Percentiles rank a stretch among this genome's conserved stretches.
phyloP scores from a whole-genome alignment of 2,329 filamentous ascomycete species.

The Nemania sp. region DNA sequence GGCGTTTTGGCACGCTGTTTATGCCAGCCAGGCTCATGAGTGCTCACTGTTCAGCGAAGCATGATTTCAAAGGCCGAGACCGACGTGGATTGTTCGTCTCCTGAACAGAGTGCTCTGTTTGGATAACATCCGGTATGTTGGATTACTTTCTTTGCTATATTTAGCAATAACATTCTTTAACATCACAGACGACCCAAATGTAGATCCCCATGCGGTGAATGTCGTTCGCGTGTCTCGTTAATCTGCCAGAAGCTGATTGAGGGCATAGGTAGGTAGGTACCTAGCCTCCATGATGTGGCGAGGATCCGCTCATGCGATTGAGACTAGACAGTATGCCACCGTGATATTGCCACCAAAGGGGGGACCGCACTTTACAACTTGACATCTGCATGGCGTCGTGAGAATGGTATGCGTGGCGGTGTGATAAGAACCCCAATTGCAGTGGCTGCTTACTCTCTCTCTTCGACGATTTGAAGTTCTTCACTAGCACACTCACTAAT shows the following conservation, averaged over 20 bases:
- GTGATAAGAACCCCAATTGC: slow-evolving; percentile 42
- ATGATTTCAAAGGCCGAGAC: slow-evolving; percentile 42
- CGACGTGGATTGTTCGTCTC: slow-evolving; percentile 47
- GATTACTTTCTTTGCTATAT: slow-evolving; percentile 48
- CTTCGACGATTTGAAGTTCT: slow-evolving; percentile 40
- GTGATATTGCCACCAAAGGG: slow-evolving; percentile 50
- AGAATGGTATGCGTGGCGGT: slow-evolving; percentile 38
- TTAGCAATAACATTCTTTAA: too few relatives aligned
- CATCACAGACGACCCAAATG: too few relatives aligned
- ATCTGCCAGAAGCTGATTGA: slow-evolving; percentile 48
- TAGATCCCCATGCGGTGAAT: too few relatives aligned
- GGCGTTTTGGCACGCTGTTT: slow-evolving; percentile 49
- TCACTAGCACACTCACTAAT: slow-evolving; percentile 35
- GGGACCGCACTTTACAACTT: slow-evolving; percentile 50
- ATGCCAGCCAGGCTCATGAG: slow-evolving; percentile 41
- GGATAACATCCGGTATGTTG: too few relatives aligned
- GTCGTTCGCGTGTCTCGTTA: slow-evolving; percentile 47
- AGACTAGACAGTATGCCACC: slow-evolving; percentile 42
- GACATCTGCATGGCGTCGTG: slow-evolving; percentile 45
- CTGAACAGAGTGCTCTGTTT: slow-evolving; percentile 46
- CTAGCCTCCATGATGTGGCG: slow-evolving; percentile 42
- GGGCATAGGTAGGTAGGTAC: too few relatives aligned
- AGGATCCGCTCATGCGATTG: slow-evolving; percentile 37
- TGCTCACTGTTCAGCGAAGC: slow-evolving; percentile 43
- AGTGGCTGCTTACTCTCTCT: slow-evolving; percentile 42